These are phyloP conservation scores for Colletotrichum kahawae DNA, from an alignment of 2,329 filamentous ascomycete genomes.

Conservation along the genomic window DNA sequence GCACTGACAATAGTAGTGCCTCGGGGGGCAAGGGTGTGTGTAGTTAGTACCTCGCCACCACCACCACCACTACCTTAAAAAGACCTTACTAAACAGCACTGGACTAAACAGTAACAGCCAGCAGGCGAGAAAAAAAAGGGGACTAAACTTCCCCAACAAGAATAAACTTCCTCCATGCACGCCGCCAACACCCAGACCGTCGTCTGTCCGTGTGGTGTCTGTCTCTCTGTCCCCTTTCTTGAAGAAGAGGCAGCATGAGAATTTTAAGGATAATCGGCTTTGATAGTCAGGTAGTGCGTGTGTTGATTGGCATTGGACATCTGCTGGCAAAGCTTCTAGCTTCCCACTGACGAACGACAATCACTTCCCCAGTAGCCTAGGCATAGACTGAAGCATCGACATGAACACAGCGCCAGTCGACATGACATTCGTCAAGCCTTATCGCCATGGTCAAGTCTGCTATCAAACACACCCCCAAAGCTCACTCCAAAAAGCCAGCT, in stretches of 20 bases:
- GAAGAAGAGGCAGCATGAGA: background rate
- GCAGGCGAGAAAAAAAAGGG: background rate
- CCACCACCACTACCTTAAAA: background rate
- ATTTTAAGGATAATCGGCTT: background rate
- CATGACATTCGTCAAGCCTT: background rate
- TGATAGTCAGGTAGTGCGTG: background rate
- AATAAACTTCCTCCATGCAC: constrained; percentile 6
- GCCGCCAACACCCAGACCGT: background rate
- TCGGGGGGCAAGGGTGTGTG: background rate
- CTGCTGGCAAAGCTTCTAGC: background rate
- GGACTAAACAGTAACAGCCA: background rate
- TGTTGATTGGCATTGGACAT: background rate
- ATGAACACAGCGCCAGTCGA: background rate
- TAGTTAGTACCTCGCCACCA: background rate
- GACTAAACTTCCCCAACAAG: constrained; percentile 15
- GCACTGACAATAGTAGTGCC: background rate
- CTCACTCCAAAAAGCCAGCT: background rate
- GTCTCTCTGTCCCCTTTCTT: background rate
- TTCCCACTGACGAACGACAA: background rate
- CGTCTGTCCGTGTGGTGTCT: background rate
- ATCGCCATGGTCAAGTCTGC: background rate
- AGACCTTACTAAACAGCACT: background rate
- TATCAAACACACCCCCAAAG: background rate
- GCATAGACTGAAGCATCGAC: background rate
- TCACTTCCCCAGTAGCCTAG: background rate